Base-by-base conservation (phyloP, 306 rosid species). In the Cucumis melo region DNA sequence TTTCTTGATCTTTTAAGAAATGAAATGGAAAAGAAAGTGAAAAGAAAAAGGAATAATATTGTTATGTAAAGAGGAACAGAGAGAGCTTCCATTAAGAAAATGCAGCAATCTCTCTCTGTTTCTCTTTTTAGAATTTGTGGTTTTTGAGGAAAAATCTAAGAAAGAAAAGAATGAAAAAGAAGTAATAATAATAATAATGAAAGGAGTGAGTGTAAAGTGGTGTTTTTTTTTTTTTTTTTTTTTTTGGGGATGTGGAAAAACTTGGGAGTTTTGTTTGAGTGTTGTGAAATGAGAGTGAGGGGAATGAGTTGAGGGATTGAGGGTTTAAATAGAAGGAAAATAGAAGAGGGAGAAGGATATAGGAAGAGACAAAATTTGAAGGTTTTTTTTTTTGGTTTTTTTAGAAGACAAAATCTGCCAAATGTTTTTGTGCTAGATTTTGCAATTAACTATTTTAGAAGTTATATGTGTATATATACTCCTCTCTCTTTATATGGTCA, bases 1-100 rank as follows among this genome's bases (percentile, higher is more conserved):
- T 19, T 65, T 80, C 82, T 32, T 3, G 36, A 2, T 32, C 5
- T 84, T 77, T 61, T 88, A 50, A 81, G 72, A 48, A 51, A 51
- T 51, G 80, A 80, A 53, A 66, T 83, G 71, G 86, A 72, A 32
- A 88, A 16, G 56, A 51, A 80, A 56, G 64, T 32, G 3, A 83
- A 88, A 82, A 89, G 78, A 63, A 82, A 74, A 83, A 93, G 73
- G 82, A 93, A 71, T 60, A 85, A 23, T 78, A 80, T 64, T 65
- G 6, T 68, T 38, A 39, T 59, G 85, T 41, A 80, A 21, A 70
- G 55, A 5, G 81, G 27, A 77, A 74, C 7, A 24, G 81, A 61
- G 63, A 80, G 58, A 15, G 74, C 82, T 81, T 93, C 98, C 98
- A 93, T 92, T 77, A 77, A 77, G 80, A 64, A 81, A 29, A 29